Conservation (phyloP, 257 asterid species). For the Cinchona pubescens region DNA sequence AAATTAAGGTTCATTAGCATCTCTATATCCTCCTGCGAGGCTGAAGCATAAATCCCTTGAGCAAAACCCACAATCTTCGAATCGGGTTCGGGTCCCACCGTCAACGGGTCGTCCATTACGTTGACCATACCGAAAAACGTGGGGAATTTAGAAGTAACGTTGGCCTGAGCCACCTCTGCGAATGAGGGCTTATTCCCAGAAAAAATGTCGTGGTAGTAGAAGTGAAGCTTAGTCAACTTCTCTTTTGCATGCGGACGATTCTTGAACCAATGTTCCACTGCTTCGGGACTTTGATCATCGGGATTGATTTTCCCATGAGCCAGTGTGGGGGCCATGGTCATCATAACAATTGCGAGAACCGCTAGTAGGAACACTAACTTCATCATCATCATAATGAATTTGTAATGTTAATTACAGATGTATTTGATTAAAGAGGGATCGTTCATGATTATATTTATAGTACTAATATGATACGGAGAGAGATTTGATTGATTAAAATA, state of each 20-base stretch:
- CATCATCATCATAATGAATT: no score
- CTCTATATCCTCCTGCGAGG: slow-evolving; percentile 26
- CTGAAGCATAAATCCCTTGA: slow-evolving; percentile 34
- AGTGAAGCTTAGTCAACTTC: slow-evolving; percentile 35
- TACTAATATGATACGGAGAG: no score
- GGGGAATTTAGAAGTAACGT: slow-evolving; percentile 19
- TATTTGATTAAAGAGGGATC: no score
- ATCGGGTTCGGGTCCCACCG: background rate
- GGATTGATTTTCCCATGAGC: background rate
- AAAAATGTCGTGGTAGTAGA: slow-evolving; percentile 36
- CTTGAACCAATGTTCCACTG: slow-evolving; percentile 34
- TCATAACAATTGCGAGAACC: background rate
- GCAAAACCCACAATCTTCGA: slow-evolving; percentile 30
- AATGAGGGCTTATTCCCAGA: slow-evolving; percentile 31
- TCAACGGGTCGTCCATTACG: slow-evolving; percentile 31
- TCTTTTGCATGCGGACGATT: slow-evolving; percentile 18
- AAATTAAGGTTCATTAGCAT: slow-evolving; percentile 31
- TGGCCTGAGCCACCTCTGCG: slow-evolving; percentile 28
- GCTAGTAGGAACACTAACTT: no score
- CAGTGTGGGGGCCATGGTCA: background rate
- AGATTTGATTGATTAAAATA: no score
- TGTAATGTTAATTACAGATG: no score
- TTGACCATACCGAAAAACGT: slow-evolving; percentile 33
- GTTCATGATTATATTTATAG: no score
- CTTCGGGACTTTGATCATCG: slow-evolving; percentile 23